Conservation (phyloP, 2,329 filamentous ascomycete genomes). For the Septoria linicola region DNA sequence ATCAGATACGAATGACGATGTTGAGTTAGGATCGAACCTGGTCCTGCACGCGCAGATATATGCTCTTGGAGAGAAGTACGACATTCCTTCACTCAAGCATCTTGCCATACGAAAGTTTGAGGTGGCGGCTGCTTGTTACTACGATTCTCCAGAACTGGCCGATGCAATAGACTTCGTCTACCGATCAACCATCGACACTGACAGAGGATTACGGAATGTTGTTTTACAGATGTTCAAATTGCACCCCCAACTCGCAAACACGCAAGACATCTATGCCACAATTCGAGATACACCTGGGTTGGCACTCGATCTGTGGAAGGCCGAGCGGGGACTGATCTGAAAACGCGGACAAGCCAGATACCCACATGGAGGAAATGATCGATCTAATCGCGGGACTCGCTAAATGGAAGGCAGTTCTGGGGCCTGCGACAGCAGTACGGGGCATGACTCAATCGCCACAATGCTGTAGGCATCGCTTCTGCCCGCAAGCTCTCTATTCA, state of each 20-base stretch:
- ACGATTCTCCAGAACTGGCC: constrained; percentile 47
- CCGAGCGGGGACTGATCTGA: constrained; percentile 46
- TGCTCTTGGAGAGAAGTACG: constrained; percentile 53
- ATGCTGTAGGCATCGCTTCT: no score
- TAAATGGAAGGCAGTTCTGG: no score
- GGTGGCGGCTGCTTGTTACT: constrained; percentile 45
- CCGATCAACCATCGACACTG: constrained; percentile 50
- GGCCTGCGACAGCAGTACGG: no score
- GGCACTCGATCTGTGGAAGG: constrained; percentile 50
- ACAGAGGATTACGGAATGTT: constrained; percentile 50
- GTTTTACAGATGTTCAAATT: constrained; percentile 49
- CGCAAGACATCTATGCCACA: constrained; percentile 46
- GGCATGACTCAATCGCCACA: no score
- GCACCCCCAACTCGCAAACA: constrained; percentile 47
- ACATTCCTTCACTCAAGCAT: constrained; percentile 48
- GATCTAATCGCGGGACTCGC: no score
- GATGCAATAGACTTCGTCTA: constrained; percentile 52
- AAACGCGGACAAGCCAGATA: neutral
- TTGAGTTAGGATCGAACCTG: constrained; percentile 44
- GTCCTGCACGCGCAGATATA: constrained; percentile 51
- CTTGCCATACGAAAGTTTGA: constrained; percentile 50
- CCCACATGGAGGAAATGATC: no score
- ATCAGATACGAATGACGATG: constrained; percentile 37
- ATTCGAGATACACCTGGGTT: constrained; percentile 49
- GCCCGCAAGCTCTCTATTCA: no score